Evolutionary conservation across 2,329 filamentous ascomycete genomes (phyloP).

Genomic region (Sporothrix protearum): DNA sequence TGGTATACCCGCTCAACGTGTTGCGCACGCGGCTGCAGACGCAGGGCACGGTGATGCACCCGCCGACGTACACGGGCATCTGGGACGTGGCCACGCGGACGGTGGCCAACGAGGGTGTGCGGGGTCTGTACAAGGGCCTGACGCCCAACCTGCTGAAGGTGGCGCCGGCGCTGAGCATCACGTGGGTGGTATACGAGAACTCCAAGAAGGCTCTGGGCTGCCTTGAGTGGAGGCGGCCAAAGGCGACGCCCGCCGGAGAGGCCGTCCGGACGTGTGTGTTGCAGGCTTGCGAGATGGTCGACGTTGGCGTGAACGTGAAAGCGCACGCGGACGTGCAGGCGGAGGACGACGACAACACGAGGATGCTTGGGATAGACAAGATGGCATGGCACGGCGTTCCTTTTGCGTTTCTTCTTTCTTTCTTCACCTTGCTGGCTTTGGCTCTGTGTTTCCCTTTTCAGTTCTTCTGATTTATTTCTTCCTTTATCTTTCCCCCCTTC

Average conservation of each 20-base stretch:
- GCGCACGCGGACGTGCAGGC: neutral
- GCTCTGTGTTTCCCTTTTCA: neutral
- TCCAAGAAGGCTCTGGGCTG: slow-evolving; percentile 68
- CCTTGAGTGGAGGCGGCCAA: slow-evolving; percentile 36
- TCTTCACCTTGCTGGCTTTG: too few species aligned
- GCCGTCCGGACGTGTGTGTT: neutral
- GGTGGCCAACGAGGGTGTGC: slow-evolving; percentile 72
- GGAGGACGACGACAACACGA: neutral
- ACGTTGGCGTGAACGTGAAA: neutral
- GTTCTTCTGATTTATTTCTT: neutral
- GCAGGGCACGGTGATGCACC: slow-evolving; percentile 90
- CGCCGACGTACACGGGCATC: slow-evolving; percentile 84
- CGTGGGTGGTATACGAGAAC: slow-evolving; percentile 90
- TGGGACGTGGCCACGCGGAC: slow-evolving; percentile 85
- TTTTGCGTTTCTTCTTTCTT: neutral
- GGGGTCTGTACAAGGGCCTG: slow-evolving; percentile 89
- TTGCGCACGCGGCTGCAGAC: slow-evolving; percentile 88
- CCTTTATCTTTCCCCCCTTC: neutral
- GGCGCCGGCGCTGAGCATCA: slow-evolving; percentile 90
- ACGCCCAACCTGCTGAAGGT: slow-evolving; percentile 96
- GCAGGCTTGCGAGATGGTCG: neutral
- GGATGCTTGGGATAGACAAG: neutral
- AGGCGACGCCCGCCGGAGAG: too few species aligned
- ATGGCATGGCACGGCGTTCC: slow-evolving; percentile 17
- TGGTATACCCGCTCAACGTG: slow-evolving; percentile 93